Evolutionary conservation across 495 filamentous ascomycete species (phyloP).

Genomic region (Aspergillus affinis): DNA sequence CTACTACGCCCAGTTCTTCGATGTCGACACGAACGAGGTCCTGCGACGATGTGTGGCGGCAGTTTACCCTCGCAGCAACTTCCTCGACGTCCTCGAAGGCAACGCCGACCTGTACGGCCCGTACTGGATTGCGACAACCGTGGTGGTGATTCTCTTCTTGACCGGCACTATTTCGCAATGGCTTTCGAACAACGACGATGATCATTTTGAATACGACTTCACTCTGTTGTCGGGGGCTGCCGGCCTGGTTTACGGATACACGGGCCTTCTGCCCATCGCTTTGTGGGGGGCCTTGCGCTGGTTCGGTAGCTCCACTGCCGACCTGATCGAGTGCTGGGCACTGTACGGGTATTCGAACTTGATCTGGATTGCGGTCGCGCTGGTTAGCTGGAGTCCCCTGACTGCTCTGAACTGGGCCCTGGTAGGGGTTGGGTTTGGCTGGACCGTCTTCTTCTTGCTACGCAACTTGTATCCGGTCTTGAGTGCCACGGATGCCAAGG

Average conservation of each 20-base stretch:
- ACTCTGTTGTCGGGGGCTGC: slow-evolving; percentile 77
- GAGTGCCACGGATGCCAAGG: slow-evolving; percentile 87
- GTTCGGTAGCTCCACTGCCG: slow-evolving; percentile 82
- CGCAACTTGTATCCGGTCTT: slow-evolving; percentile 93
- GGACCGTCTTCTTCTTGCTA: slow-evolving; percentile 83
- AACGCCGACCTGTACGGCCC: slow-evolving; percentile 95
- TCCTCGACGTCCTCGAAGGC: slow-evolving; percentile 94
- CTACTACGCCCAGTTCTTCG: slow-evolving; percentile 98
- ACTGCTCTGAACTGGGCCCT: slow-evolving; percentile 89
- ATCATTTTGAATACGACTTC: slow-evolving; percentile 84
- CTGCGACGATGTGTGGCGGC: slow-evolving; percentile 78
- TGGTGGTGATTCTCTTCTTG: slow-evolving; percentile 91
- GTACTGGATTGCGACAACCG: slow-evolving; percentile 98
- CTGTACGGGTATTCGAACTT: slow-evolving; percentile 95
- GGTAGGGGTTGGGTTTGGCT: slow-evolving; percentile 83
- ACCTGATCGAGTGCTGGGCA: slow-evolving; percentile 86
- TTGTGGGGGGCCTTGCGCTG: slow-evolving; percentile 90
- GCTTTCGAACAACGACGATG: slow-evolving; percentile 58
- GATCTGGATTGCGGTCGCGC: slow-evolving; percentile 92
- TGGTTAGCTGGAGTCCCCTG: slow-evolving; percentile 85
- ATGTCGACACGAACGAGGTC: slow-evolving; percentile 90
- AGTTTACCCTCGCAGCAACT: slow-evolving; percentile 86
- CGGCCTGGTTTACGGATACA: slow-evolving; percentile 92
- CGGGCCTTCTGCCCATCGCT: slow-evolving; percentile 73
- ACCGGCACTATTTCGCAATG: slow-evolving; percentile 94